Conservation (phyloP, 306 rosid species). For the Rosa chinensis region DNA sequence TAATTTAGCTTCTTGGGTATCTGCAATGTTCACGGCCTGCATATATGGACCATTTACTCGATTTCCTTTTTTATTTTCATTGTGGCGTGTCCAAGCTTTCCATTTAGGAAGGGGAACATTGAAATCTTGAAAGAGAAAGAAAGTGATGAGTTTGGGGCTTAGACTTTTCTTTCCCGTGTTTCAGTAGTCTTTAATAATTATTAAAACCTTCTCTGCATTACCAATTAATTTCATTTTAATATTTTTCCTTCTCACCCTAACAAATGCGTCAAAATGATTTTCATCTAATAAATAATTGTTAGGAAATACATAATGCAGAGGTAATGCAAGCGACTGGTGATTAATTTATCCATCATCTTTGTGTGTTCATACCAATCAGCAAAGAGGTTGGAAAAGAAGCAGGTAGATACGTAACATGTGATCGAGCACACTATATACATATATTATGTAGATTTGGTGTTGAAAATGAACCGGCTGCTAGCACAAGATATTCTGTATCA, state of each 20-base stretch:
- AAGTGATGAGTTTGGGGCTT: not conserved
- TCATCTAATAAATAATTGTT: not conserved
- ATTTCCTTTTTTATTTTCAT: not conserved
- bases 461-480: not conserved
- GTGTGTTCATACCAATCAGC: not conserved
- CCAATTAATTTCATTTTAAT: not conserved
- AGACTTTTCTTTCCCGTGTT: conserved; percentile 6
- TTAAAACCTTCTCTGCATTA: not conserved
- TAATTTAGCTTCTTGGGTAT: not conserved
- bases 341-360: not conserved
- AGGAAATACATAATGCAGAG: not conserved
- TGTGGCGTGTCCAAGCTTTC: not conserved
- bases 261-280: not conserved
- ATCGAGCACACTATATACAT: not conserved
- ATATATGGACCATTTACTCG: conserved; percentile 25
- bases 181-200: not conserved
- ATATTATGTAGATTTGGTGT: no score
- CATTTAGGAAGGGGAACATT: not conserved
- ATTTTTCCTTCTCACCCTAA: not conserved
- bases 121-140: not conserved
- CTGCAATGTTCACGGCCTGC: conserved; percentile 37
- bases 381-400: not conserved
- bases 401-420: not conserved
- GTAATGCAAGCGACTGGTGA: not conserved
- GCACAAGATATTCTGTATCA: not conserved